Evolutionary conservation across 164 flowering plant species (phyloP), one percentile per base, ranked within the genome.

Genomic region (Aristolochia contorta): DNA sequence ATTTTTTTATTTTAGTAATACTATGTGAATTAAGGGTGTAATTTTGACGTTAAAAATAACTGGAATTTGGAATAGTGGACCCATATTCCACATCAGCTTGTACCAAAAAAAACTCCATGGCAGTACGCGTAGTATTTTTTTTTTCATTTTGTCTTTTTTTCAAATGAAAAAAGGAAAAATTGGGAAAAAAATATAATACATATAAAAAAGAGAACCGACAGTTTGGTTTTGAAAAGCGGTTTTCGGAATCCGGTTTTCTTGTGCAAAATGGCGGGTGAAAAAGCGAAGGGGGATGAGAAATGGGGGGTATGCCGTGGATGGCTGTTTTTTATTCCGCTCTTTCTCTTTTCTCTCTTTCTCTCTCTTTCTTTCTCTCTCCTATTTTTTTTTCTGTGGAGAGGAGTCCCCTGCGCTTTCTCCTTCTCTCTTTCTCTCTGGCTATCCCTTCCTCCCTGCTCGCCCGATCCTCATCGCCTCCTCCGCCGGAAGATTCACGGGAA

Each of bases 331-430:
- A 69, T 75, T 72, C 69, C 68, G 59, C 12, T 37, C 12, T 37
- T 10, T 63, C 70, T 50, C 60, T 66, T 27, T 27, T 27, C 5
- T 27, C 5, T 27, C 5, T 27, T 27, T 27, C 5, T 27, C 5
- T 27, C 5, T 27, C 5, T 60, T 37, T 37, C 7, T 37, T 10
- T 63, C 68, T 50, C 58, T 66, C 20, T 33, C 25, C 43, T 43
- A 56, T 57, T 78, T 65, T 55, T 24, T 43, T 68, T 61, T 78
- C 63, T 78, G 78, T 76, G 79, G 82, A 76, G 79, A 63, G 78
- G 75, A 72, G 74, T 69, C 72, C n/a, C 16, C 54, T 62, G 73
- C 65, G 48, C 27, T 47, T 54, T 21, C 59, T 45, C 61, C 47
- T 52, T 48, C 27, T 33, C 56, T 41, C 41, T 68, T 62, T 54